Conservation (phyloP, 176 grass and related monocot genomes). For the Zea luxurians region DNA sequence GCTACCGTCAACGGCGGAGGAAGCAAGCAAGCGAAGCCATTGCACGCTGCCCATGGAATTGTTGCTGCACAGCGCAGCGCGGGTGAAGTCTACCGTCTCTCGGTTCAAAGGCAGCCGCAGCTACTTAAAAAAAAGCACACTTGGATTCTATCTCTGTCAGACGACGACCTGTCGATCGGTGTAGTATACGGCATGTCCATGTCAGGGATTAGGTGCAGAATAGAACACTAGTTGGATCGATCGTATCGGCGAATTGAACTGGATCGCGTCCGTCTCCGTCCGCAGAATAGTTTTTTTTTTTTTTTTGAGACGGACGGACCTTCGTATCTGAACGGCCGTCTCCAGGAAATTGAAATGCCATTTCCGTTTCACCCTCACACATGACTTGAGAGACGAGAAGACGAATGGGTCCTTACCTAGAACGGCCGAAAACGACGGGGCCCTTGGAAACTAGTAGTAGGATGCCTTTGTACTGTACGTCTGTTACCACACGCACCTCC, state of each 20-base stretch:
- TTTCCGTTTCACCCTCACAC: background rate
- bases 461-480: no score
- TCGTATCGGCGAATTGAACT: slow-evolving; percentile 17
- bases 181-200: slow-evolving; percentile 27
- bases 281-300: slow-evolving; percentile 1
- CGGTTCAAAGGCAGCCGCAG: background rate
- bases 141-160: slow-evolving; percentile 21
- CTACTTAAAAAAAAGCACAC: background rate
- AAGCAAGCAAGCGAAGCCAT: slow-evolving; percentile 19
- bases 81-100: slow-evolving; percentile 18
- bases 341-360: background rate
- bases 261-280: slow-evolving; percentile 25
- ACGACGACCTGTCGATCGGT: slow-evolving; percentile 5
- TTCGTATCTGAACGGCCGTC: slow-evolving; percentile 4
- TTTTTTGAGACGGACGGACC: background rate
- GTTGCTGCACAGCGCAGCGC: background rate
- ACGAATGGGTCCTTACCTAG: slow-evolving; percentile 39
- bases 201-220: slow-evolving; percentile 57
- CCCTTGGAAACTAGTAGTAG: background rate
- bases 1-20: slow-evolving; percentile 28
- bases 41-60: slow-evolving; percentile 8
- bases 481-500: background rate
- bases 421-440: slow-evolving; percentile 31
- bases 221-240: slow-evolving; percentile 22
- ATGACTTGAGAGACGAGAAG: slow-evolving; percentile 43